These are phyloP conservation scores for Suillus cothurnatus DNA, from an alignment of 768 basidiomycete species.

Conservation along the genomic window DNA sequence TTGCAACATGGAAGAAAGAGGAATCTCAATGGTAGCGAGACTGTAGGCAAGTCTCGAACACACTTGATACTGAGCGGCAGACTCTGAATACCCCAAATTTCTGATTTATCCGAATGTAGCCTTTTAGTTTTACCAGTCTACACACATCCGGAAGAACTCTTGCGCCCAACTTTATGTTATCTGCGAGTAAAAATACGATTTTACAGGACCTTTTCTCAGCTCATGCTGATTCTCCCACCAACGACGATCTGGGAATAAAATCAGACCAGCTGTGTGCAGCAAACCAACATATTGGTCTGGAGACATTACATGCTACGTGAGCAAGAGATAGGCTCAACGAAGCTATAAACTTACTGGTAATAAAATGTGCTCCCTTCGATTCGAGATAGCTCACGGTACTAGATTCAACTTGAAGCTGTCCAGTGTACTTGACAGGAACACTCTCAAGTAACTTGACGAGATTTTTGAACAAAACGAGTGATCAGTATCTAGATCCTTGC, in stretches of 20 bases:
- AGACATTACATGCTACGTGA: slow-evolving; percentile 6
- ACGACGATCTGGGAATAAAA: no score
- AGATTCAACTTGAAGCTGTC: slow-evolving; percentile 33
- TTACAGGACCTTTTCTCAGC: neutral
- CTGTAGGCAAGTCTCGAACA: neutral
- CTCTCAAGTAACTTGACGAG: neutral
- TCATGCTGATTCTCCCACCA: no score
- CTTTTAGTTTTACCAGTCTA: neutral
- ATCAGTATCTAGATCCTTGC: neutral
- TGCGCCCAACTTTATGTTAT: neutral
- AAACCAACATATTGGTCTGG: no score
- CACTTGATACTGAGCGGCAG: neutral
- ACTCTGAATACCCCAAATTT: neutral
- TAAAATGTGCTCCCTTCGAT: no score
- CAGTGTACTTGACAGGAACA: slow-evolving; percentile 20
- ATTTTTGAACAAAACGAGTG: neutral
- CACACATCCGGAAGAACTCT: neutral
- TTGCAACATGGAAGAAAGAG: neutral
- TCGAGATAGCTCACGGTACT: slow-evolving; percentile 34
- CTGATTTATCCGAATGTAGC: neutral
- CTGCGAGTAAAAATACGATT: neutral
- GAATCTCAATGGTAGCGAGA: neutral
- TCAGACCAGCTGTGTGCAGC: no score
- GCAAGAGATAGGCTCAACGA: neutral
- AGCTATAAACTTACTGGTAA: slow-evolving; percentile 1